Evolutionary conservation across 148 eudicot genomes (phyloP), one percentile per base, ranked within the genome.

Genomic region (Polygonum maritimum): DNA sequence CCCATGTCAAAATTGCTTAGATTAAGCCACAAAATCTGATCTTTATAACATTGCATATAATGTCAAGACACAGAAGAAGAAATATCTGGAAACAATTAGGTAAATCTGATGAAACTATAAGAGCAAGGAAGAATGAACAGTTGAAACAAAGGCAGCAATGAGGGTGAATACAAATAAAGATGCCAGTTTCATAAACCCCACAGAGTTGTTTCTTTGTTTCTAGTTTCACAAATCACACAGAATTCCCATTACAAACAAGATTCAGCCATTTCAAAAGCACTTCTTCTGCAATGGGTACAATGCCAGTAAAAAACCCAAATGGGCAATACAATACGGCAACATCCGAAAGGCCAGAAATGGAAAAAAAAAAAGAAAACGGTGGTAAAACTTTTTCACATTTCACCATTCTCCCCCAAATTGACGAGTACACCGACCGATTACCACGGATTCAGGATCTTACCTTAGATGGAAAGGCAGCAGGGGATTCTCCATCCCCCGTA

Each of bases 381-480:
- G 38, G 70, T 65, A 14, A 14, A 65, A 48, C 9, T 6, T 22
- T 14, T 33, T 62, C 69, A 62, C 13, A 57, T 41, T 10, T 15
- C 57, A 47, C 21, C 57, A 8, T 48, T 48, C 49, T 7, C 8
- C 16, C 6, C 44, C 15, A 3, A 69, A 21, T 15, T 15, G 39
- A 69, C 26, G 12, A 69, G 22, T 15, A 73, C 31, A 47, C 5
- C 74, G 62, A 76, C 12, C 22, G 7, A 36, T 3, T 13, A 72
- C 2, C 52, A 10, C 52, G 6, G 47, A 44, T 44, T 44, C 47
- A 44, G 11, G 9, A 44, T 44, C 9, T 48, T 80, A 87, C 90
- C 90, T 85, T 87, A 51, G 83, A 73, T 44, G 86, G 74, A 47
- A 84, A 51, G 65, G 67, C 75, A 31, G 86, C 48, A 16, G 78